Evolutionary conservation across 345 rosid genomes (phyloP).

Genomic region (Eucalyptus tenuipes): DNA sequence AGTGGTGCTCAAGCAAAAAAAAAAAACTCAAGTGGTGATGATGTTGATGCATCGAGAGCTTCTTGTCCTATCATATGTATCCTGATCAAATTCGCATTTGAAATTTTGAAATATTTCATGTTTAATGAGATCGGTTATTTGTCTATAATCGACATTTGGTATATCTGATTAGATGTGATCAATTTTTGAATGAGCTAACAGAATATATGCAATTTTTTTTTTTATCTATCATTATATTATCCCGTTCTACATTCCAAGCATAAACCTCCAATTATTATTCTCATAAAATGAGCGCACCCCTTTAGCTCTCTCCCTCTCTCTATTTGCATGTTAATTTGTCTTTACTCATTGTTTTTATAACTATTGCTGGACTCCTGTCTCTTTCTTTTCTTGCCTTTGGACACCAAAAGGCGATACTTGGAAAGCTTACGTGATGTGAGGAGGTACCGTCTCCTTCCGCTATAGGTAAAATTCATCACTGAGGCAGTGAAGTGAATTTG

Average conservation of each 20-base stretch:
- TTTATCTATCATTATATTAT: too few species aligned
- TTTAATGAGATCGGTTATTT: accelerated
- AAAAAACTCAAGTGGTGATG: neutral
- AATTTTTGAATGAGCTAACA: accelerated
- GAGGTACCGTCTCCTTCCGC: neutral
- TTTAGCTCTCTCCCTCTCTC: neutral
- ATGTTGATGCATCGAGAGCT: neutral
- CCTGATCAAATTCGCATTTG: accelerated
- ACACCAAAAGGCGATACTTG: neutral
- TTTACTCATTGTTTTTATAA: neutral
- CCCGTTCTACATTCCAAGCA: neutral
- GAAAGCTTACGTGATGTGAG: neutral
- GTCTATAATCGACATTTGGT: accelerated
- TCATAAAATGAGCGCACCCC: neutral
- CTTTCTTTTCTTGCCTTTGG: neutral
- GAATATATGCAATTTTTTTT: too few species aligned
- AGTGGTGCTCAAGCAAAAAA: neutral
- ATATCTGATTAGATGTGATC: accelerated
- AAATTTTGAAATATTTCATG: accelerated
- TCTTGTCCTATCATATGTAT: neutral
- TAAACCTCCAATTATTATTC: neutral
- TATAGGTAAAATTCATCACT: neutral
- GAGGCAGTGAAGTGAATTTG: neutral
- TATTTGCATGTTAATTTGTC: neutral
- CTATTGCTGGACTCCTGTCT: neutral